phyloP scores from a whole-genome alignment of 331 rosid genomes.

The Telfairia occidentalis region DNA sequence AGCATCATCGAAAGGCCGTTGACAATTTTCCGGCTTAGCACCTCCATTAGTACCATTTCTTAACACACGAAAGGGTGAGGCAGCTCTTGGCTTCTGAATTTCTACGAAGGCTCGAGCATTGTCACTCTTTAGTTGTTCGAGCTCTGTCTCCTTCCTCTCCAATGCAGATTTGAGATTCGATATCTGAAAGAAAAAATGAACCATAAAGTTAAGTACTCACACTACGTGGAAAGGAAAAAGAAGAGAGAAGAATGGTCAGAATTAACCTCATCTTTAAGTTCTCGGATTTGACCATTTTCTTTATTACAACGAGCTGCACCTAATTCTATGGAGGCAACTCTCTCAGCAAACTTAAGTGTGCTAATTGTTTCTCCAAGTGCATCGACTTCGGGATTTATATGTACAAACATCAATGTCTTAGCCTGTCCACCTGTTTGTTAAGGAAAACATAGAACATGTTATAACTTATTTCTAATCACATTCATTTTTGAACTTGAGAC shows the following conservation, averaged over 20 bases:
- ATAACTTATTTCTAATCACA: neutral
- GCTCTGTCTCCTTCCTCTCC: constrained; percentile 75
- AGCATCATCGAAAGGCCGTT: constrained; percentile 38
- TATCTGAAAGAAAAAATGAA: constrained; percentile 28
- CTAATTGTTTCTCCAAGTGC: constrained; percentile 93
- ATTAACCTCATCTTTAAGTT: constrained; percentile 81
- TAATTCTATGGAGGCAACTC: constrained; percentile 85
- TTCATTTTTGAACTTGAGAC: neutral
- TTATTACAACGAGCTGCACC: constrained; percentile 91
- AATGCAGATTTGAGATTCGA: constrained; percentile 60
- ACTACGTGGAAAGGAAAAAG: constrained; percentile 12
- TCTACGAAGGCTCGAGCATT: constrained; percentile 34
- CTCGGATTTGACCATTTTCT: constrained; percentile 81
- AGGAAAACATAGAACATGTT: neutral
- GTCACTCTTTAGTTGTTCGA: constrained; percentile 52
- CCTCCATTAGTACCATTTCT: constrained; percentile 32
- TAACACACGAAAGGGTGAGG: constrained; percentile 70
- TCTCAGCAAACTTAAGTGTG: constrained; percentile 97
- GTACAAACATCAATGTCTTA: constrained; percentile 97
- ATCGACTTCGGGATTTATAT: constrained; percentile 79
- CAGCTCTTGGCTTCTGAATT: constrained; percentile 59
- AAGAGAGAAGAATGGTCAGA: neutral
- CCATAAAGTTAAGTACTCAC: neutral
- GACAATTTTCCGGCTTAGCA: constrained; percentile 45
- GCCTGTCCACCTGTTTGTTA: constrained; percentile 77